Evolutionary conservation across 2,329 filamentous ascomycete species (phyloP).

Genomic region (Microdochium trichocladiopsis): DNA sequence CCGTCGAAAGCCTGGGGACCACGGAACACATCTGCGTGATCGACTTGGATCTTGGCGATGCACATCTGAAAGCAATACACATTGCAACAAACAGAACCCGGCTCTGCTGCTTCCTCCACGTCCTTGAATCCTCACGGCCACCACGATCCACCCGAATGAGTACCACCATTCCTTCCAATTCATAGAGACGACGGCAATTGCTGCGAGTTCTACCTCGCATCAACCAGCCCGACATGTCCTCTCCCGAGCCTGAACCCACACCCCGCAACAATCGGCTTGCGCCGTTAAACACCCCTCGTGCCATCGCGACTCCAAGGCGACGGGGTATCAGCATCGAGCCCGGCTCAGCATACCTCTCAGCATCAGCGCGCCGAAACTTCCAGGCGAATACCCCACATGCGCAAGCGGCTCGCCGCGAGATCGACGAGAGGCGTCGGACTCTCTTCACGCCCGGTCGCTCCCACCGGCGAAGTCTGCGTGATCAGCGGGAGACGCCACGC

Average conservation of each 20-base stretch:
- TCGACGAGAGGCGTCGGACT: constrained; percentile 51
- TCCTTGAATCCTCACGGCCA: no score
- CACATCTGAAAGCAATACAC: no score
- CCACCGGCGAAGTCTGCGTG: constrained; percentile 50
- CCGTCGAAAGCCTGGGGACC: no score
- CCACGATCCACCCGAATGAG: no score
- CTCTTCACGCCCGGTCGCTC: constrained; percentile 54
- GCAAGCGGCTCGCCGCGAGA: constrained; percentile 49
- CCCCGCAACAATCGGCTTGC: constrained; percentile 7
- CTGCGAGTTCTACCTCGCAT: not conserved
- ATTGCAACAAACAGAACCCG: no score
- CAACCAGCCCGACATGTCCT: not conserved
- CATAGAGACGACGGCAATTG: no score
- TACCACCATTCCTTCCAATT: no score
- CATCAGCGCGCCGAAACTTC: constrained; percentile 34
- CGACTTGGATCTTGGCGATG: no score
- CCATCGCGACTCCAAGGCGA: constrained; percentile 20
- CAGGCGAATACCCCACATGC: constrained; percentile 52
- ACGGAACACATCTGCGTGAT: no score
- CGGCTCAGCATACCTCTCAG: constrained; percentile 34
- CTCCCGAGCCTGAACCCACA: not conserved
- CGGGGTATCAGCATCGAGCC: constrained; percentile 27
- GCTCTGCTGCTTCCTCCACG: no score
- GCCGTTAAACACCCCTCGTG: constrained; percentile 17
- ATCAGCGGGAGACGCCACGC: constrained; percentile 29